A percentile compares a stretch with the other conserved stretches of the same genome.
Conservation (phyloP, 139 green algal genomes). For the Dunaliella primolecta region DNA sequence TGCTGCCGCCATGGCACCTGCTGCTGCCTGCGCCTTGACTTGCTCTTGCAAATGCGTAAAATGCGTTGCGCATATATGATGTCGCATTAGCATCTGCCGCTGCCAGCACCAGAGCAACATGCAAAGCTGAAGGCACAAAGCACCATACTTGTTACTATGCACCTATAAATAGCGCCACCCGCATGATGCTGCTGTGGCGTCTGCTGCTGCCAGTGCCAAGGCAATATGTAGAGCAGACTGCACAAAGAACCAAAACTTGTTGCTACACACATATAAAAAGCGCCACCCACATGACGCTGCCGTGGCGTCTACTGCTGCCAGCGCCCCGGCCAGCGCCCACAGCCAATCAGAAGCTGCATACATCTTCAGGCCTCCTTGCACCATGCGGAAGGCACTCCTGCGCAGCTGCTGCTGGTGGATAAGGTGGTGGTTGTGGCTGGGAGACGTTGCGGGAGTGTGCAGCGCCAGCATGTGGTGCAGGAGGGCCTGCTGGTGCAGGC, state of each 20-base stretch:
- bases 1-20: constrained; percentile 2
- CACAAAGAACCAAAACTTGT: too few relatives aligned
- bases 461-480: constrained; percentile 17
- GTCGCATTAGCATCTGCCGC: too few relatives aligned
- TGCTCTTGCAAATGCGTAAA: too few relatives aligned
- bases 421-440: not conserved
- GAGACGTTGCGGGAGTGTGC: not conserved
- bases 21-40: constrained; percentile 33
- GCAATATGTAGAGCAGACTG: too few relatives aligned
- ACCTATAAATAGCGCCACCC: too few relatives aligned
- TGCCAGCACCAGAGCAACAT: too few relatives aligned
- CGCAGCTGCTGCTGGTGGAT: constrained; percentile 3
- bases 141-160: too few relatives aligned
- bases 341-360: constrained; percentile 47
- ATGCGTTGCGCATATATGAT: too few relatives aligned
- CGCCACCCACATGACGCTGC: not conserved
- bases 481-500: constrained; percentile 22
- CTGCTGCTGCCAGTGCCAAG: too few relatives aligned
- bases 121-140: too few relatives aligned
- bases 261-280: too few relatives aligned
- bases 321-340: constrained; percentile 52
- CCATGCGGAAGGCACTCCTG: not conserved
- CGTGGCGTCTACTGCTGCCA: constrained; percentile 21
- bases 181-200: too few relatives aligned
- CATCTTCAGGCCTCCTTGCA: constrained; percentile 50